Percentiles rank a stretch among this genome's conserved stretches.
These are phyloP conservation scores for Aspergillus aculeatus DNA, from an alignment of 2,329 filamentous ascomycete genomes.

Conservation along the genomic window DNA sequence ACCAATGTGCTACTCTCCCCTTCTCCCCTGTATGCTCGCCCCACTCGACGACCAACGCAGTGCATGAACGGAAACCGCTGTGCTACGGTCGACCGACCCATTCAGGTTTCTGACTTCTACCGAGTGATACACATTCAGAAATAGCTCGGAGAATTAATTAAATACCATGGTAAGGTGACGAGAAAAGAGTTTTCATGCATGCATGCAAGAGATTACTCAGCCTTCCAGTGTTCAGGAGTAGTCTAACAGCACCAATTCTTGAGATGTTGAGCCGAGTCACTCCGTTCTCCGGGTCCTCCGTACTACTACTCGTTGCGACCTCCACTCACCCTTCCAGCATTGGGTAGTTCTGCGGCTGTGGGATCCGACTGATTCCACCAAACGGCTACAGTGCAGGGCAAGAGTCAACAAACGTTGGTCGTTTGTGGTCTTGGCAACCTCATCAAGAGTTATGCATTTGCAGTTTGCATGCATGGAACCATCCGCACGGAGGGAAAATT, in stretches of 20 bases:
- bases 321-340: constrained; percentile 1
- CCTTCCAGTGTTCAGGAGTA: neutral
- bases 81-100: neutral
- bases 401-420: neutral
- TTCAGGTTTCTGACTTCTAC: neutral
- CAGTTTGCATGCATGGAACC: neutral
- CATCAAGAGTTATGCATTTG: neutral
- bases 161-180: neutral
- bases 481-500: neutral
- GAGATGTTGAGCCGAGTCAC: constrained; percentile 11
- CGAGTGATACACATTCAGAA: neutral
- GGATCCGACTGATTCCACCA: neutral
- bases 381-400: neutral
- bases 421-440: neutral
- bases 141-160: neutral
- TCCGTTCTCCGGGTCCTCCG: constrained; percentile 8
- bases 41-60: neutral
- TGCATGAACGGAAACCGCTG: neutral
- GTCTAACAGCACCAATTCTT: neutral
- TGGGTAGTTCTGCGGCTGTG: neutral
- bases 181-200: neutral
- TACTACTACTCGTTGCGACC: constrained; percentile 3
- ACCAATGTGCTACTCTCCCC: neutral
- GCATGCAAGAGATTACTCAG: neutral
- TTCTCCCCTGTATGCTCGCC: neutral